Conservation (phyloP, 208 protist species). For the Blastocrithidia nonstop region DNA sequence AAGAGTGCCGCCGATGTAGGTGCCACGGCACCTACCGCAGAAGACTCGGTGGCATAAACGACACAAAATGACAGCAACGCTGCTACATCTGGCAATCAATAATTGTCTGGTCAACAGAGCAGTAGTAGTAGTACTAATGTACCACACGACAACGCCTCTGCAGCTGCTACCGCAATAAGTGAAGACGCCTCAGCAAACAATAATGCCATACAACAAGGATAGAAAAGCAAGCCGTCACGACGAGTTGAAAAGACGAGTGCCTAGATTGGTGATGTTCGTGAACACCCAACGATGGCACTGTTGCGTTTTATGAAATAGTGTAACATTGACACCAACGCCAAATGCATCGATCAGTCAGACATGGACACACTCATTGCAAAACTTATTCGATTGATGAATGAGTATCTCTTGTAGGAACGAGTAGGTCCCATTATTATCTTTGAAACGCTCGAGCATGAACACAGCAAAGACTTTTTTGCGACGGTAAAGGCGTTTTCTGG, state of each 20-base stretch:
- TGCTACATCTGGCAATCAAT: no score
- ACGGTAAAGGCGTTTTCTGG: constrained; percentile 26
- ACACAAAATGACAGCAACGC: constrained; percentile 7
- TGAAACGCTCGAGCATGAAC: constrained; percentile 21
- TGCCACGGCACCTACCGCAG: constrained; percentile 6
- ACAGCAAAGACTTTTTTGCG: constrained; percentile 23
- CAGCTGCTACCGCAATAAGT: not conserved
- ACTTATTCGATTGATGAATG: constrained; percentile 39
- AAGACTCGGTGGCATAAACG: constrained; percentile 5
- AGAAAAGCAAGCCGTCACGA: no score
- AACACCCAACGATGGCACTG: constrained; percentile 20
- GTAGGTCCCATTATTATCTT: constrained; percentile 28
- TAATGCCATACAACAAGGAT: no score
- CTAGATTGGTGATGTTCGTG: no score
- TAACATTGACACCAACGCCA: constrained; percentile 7
- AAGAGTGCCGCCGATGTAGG: constrained; percentile 28
- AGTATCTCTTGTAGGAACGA: constrained; percentile 61
- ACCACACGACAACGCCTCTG: not conserved
- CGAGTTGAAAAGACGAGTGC: no score
- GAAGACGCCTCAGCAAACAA: no score
- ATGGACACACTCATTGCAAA: constrained; percentile 15
- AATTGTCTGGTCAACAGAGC: no score
- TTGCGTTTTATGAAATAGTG: constrained; percentile 29
- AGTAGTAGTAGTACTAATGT: no score
- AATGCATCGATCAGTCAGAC: not conserved